These are phyloP conservation scores for Biscutella laevigata DNA, from an alignment of 441 rosid genomes.

Conservation along the genomic window DNA sequence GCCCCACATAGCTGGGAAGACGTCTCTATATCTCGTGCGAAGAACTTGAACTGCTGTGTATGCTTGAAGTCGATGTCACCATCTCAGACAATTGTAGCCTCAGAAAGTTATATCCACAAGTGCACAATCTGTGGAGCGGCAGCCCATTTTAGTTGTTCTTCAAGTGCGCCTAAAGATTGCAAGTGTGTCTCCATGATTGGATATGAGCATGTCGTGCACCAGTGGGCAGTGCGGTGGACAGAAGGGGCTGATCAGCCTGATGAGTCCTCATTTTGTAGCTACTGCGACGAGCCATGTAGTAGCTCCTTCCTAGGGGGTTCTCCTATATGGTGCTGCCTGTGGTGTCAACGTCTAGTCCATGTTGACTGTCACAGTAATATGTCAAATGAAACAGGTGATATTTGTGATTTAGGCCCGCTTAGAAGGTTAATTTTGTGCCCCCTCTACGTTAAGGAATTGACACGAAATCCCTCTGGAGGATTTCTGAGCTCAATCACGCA, in stretches of 20 bases:
- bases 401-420: slow-evolving; percentile 78
- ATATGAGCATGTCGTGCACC: slow-evolving; percentile 67
- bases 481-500: slow-evolving; percentile 86
- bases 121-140: slow-evolving; percentile 82
- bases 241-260: slow-evolving; percentile 75
- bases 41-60: slow-evolving; percentile 74
- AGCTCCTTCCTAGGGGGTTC: slow-evolving; percentile 94
- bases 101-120: slow-evolving; percentile 50
- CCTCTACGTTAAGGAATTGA: slow-evolving; percentile 66
- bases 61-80: slow-evolving; percentile 73
- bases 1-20: slow-evolving; percentile 68
- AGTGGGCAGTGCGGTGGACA: slow-evolving; percentile 91
- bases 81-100: slow-evolving; percentile 50
- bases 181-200: slow-evolving; percentile 83
- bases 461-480: slow-evolving; percentile 47
- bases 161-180: slow-evolving; percentile 68
- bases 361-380: slow-evolving; percentile 80
- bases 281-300: slow-evolving; percentile 83
- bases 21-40: slow-evolving; percentile 63
- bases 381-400: slow-evolving; percentile 68
- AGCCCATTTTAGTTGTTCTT: slow-evolving; percentile 67
- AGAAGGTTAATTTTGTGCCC: slow-evolving; percentile 84
- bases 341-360: slow-evolving; percentile 95
- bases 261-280: slow-evolving; percentile 71
- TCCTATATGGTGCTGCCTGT: slow-evolving; percentile 97